Evolutionary conservation across 2,329 filamentous ascomycete genomes (phyloP).

Genomic region (Dactylellina haptotyla): DNA sequence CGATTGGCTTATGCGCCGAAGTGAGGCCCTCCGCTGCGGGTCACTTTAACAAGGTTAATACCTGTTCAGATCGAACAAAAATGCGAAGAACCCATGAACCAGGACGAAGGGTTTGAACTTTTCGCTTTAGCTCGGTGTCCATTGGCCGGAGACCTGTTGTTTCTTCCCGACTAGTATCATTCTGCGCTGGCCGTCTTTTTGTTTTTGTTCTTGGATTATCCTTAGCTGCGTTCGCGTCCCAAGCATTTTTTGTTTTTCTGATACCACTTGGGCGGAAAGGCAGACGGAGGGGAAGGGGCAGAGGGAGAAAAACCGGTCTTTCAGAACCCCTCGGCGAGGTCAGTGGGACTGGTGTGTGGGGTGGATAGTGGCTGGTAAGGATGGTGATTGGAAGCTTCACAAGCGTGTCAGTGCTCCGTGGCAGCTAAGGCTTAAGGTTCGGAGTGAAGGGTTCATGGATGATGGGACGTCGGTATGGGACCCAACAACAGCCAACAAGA

Average conservation of each 20-base stretch:
- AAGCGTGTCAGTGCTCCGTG: constrained; percentile 37
- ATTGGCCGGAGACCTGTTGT: constrained; percentile 12
- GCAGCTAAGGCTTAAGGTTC: constrained; percentile 1
- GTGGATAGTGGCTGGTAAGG: constrained; percentile 23
- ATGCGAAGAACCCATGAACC: constrained; percentile 32
- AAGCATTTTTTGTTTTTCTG: too few relatives aligned
- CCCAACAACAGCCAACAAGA: background rate
- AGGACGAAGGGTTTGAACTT: constrained; percentile 30
- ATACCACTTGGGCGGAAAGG: constrained; percentile 23
- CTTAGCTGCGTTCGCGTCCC: too few relatives aligned
- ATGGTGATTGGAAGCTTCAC: constrained; percentile 31
- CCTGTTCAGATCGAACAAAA: constrained; percentile 21
- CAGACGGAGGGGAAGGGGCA: background rate
- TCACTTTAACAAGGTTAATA: constrained; percentile 36
- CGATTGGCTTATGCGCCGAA: background rate
- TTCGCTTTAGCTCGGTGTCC: constrained; percentile 11
- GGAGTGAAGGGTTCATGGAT: constrained; percentile 11
- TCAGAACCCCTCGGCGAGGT: constrained; percentile 25
- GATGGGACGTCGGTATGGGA: too few relatives aligned
- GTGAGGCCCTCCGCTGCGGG: constrained; percentile 12
- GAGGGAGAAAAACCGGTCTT: background rate
- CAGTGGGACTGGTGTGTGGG: constrained; percentile 19
- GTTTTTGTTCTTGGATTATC: constrained; percentile 2
- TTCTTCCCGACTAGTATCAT: constrained; percentile 8
- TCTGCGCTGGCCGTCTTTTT: constrained; percentile 1